A percentile compares a stretch with the other conserved stretches of the same genome.
These are phyloP conservation scores for Amoeboaphelidium protococcarum DNA, from an alignment of 371 early-diverging fungal species.

Conservation along the genomic window DNA sequence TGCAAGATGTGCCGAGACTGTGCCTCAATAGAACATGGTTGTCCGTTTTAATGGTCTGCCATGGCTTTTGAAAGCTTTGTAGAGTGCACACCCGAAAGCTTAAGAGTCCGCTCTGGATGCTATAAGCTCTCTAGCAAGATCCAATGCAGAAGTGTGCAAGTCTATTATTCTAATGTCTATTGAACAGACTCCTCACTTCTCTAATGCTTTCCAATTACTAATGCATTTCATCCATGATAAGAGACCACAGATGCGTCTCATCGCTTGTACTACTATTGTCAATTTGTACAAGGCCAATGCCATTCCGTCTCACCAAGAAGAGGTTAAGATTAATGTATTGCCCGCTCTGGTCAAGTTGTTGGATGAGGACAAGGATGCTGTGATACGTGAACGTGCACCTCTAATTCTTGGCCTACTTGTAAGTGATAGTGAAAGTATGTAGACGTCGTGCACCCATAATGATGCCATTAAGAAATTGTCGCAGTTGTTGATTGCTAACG, in stretches of 20 bases:
- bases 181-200: too few species aligned
- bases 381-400: conserved; percentile 37
- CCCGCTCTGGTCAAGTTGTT: conserved; percentile 51
- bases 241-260: background rate
- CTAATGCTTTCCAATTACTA: background rate
- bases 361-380: conserved; percentile 15
- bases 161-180: too few species aligned
- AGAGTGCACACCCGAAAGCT: conserved; percentile 11
- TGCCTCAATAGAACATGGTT: conserved; percentile 31
- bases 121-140: conserved; percentile 30
- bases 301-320: conserved; percentile 19
- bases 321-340: conserved; percentile 24
- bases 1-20: conserved; percentile 30
- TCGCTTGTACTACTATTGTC: background rate
- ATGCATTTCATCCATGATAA: background rate
- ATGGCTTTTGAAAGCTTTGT: too few species aligned
- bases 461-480: conserved; percentile 41
- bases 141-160: conserved; percentile 12
- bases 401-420: conserved; percentile 43
- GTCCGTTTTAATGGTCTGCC: conserved; percentile 24
- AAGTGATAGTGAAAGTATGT: conserved; percentile 39
- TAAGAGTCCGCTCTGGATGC: conserved; percentile 58
- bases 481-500: conserved; percentile 14
- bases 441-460: conserved; percentile 45
- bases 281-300: background rate